These are phyloP conservation scores for Aspergillus leporis DNA, from an alignment of 495 filamentous ascomycete genomes.

Conservation along the genomic window DNA sequence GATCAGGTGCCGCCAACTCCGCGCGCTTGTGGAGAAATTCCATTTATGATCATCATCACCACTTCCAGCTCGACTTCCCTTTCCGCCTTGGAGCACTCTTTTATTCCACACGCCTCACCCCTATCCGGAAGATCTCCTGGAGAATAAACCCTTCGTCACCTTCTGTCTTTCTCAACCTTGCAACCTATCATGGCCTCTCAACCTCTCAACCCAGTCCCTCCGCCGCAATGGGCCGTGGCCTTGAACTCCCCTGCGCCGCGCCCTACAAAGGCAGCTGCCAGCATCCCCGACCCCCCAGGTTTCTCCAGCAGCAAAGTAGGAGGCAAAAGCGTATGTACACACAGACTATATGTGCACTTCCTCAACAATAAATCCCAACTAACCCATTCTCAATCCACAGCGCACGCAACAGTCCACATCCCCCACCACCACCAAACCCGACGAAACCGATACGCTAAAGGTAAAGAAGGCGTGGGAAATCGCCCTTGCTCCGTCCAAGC, in stretches of 20 bases:
- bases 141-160: constrained; percentile 4
- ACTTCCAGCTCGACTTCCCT: not conserved
- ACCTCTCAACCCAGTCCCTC: constrained; percentile 48
- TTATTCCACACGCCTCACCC: constrained; percentile 10
- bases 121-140: not conserved
- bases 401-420: constrained; percentile 36
- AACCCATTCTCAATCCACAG: constrained; percentile 29
- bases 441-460: constrained; percentile 92
- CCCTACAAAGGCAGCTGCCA: constrained; percentile 55
- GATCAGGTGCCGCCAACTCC: constrained; percentile 28
- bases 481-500: constrained; percentile 89
- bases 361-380: constrained; percentile 6
- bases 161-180: constrained; percentile 10
- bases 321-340: constrained; percentile 40
- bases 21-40: constrained; percentile 30
- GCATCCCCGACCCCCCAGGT: constrained; percentile 84
- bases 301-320: constrained; percentile 58
- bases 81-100: constrained; percentile 14
- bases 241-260: constrained; percentile 66
- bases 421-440: constrained; percentile 42
- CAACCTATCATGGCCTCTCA: constrained; percentile 29
- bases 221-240: constrained; percentile 79
- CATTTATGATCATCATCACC: constrained; percentile 4
- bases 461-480: constrained; percentile 99
- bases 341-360: not conserved